A percentile compares a stretch with the other conserved stretches of the same genome.
Conservation (phyloP, 768 basidiomycete species). For the Boletus coccyginus region DNA sequence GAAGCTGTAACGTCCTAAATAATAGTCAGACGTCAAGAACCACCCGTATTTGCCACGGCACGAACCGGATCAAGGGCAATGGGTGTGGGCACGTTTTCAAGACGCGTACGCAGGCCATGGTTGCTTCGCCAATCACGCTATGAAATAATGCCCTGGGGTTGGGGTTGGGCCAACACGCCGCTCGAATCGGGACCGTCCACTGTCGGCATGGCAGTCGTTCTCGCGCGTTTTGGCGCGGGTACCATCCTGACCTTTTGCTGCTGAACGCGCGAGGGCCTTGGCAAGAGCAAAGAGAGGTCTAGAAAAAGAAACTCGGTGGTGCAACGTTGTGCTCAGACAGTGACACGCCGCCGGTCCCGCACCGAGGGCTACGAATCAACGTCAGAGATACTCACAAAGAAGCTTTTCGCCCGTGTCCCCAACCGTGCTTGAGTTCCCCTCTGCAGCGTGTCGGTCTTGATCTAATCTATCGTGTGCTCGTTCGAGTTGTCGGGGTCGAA, state of each 20-base stretch:
- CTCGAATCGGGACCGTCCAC: not conserved
- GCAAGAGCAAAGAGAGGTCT: too few relatives aligned
- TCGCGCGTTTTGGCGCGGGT: not conserved
- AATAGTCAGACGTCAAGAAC: not conserved
- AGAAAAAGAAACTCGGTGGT: too few relatives aligned
- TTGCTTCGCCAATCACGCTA: not conserved
- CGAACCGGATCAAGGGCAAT: conserved; percentile 2
- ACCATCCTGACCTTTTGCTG: not conserved
- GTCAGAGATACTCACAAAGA: too few relatives aligned
- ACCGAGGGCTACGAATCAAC: too few relatives aligned
- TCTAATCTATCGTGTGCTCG: too few relatives aligned
- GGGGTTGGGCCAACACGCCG: not conserved
- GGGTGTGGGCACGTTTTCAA: conserved; percentile 3
- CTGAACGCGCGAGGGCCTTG: too few relatives aligned
- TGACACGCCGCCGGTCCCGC: too few relatives aligned
- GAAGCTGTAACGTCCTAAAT: not conserved
- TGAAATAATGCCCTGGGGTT: not conserved
- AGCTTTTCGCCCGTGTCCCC: too few relatives aligned
- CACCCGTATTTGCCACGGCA: not conserved
- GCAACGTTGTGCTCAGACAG: too few relatives aligned
- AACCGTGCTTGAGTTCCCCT: too few relatives aligned
- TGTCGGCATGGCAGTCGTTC: not conserved
- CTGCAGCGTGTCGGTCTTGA: too few relatives aligned
- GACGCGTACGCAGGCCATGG: not conserved
- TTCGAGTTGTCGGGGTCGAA: too few relatives aligned